Conservation (phyloP, 2,329 filamentous ascomycete genomes). For the Xylaria sp. region DNA sequence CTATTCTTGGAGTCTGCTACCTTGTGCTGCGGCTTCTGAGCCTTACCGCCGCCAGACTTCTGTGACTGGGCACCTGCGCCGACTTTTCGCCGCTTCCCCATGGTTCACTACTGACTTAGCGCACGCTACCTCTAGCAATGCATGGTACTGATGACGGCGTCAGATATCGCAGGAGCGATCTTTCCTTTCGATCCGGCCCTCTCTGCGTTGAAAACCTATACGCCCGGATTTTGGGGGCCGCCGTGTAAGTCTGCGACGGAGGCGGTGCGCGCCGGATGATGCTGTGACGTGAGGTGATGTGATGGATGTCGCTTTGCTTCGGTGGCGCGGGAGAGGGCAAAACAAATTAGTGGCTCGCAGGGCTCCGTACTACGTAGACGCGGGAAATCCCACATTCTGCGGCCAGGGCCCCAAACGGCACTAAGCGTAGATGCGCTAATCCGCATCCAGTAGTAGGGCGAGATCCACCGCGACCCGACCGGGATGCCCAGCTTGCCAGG, state of each 20-base stretch:
- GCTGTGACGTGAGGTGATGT: conserved; percentile 13
- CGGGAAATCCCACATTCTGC: conserved; percentile 27
- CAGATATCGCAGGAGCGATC: neutral
- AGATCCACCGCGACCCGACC: neutral
- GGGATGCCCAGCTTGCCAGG: neutral
- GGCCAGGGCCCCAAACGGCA: conserved; percentile 15
- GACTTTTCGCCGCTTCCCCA: conserved; percentile 47
- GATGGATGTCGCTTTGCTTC: conserved; percentile 6
- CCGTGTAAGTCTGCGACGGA: neutral
- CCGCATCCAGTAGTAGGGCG: conserved; percentile 14
- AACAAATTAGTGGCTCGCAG: conserved; percentile 26
- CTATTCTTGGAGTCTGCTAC: conserved; percentile 1
- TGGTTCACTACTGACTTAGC: conserved; percentile 40
- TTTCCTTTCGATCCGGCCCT: neutral
- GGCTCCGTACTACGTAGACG: conserved; percentile 24
- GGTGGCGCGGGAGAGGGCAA: conserved; percentile 5
- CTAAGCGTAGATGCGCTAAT: conserved; percentile 13
- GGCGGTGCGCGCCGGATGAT: neutral
- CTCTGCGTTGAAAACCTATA: neutral
- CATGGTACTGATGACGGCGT: conserved; percentile 24
- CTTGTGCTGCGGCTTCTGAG: conserved; percentile 11
- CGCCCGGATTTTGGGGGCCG: conserved; percentile 1
- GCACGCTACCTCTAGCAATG: conserved; percentile 22
- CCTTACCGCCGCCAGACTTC: conserved; percentile 9
- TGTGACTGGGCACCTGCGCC: conserved; percentile 27